Conservation (phyloP, 1,284 basidiomycete genomes). For the Leccinum fuscescens region DNA sequence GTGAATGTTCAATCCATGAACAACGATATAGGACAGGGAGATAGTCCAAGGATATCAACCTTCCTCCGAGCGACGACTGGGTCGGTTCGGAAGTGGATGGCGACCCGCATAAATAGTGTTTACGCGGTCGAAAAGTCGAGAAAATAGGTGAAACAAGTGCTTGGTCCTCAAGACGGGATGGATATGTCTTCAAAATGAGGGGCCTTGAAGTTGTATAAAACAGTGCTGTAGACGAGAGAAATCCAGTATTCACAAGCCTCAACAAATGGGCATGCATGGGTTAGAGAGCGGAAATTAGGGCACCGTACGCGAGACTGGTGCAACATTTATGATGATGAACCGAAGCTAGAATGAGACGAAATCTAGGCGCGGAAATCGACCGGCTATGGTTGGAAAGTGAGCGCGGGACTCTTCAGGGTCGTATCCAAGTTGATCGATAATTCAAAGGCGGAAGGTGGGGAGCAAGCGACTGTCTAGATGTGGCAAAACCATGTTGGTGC, state of each 20-base stretch:
- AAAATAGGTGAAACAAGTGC: conserved; percentile 29
- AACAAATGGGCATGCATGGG: conserved; percentile 33
- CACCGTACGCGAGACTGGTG: conserved; percentile 26
- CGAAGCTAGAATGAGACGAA: conserved; percentile 17
- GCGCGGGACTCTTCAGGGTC: conserved; percentile 37
- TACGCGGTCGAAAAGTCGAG: conserved; percentile 34
- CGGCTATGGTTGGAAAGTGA: conserved; percentile 13
- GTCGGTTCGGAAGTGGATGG: conserved; percentile 18
- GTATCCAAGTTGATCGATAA: conserved; percentile 53
- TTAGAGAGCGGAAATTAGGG: conserved; percentile 38
- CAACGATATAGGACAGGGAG: conserved; percentile 30
- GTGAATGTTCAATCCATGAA: conserved; percentile 40
- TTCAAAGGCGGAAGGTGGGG: conserved; percentile 37
- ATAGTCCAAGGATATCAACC: conserved; percentile 36
- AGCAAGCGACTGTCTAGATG: conserved; percentile 38
- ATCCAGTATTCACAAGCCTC: conserved; percentile 38
- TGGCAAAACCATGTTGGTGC: conserved; percentile 41
- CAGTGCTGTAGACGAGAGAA: conserved; percentile 29
- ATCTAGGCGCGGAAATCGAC: conserved; percentile 29
- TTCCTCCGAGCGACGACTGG: conserved; percentile 24
- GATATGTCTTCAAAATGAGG: conserved; percentile 56
- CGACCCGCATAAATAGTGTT: conserved; percentile 35
- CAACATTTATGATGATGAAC: conserved; percentile 30
- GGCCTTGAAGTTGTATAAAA: conserved; percentile 34
- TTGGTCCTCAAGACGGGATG: conserved; percentile 53